Conservation (phyloP, 2,329 filamentous ascomycete genomes). For the Akanthomyces uredinophilus region DNA sequence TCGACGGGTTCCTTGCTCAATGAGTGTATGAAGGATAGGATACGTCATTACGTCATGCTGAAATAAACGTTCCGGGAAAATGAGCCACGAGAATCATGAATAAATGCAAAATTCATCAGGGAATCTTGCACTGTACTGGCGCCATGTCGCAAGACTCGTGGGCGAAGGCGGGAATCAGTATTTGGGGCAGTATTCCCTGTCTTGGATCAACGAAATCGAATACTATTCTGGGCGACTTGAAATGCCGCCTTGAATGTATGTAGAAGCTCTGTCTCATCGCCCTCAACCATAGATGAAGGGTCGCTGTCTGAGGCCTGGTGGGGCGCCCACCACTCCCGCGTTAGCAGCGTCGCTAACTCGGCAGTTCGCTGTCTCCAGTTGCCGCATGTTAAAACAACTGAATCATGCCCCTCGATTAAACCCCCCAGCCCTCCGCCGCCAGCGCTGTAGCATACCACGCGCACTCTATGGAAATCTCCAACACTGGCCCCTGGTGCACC, state of each 20-base stretch:
- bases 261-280: background rate
- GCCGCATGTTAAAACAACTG: background rate
- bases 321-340: background rate
- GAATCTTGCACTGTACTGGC: background rate
- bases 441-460: background rate
- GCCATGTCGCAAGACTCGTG: background rate
- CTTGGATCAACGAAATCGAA: too few relatives aligned
- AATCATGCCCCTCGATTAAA: constrained; percentile 5
- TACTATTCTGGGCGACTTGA: too few relatives aligned
- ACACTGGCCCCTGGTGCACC: background rate
- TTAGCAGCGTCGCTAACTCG: constrained; percentile 1
- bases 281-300: background rate
- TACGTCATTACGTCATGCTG: too few relatives aligned
- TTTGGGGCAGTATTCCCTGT: too few relatives aligned
- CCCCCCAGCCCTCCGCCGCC: background rate
- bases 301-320: background rate
- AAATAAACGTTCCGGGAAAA: background rate
- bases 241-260: too few relatives aligned
- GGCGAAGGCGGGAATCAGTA: background rate
- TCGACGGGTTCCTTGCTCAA: constrained; percentile 43
- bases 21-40: constrained; percentile 13
- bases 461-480: background rate
- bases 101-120: background rate
- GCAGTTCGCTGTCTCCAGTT: constrained; percentile 5
- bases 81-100: background rate